Percentiles rank a stretch among this genome's conserved stretches.
Evolutionary conservation across 306 rosid species (phyloP).

Genomic region (Pyrus bretschneideri): DNA sequence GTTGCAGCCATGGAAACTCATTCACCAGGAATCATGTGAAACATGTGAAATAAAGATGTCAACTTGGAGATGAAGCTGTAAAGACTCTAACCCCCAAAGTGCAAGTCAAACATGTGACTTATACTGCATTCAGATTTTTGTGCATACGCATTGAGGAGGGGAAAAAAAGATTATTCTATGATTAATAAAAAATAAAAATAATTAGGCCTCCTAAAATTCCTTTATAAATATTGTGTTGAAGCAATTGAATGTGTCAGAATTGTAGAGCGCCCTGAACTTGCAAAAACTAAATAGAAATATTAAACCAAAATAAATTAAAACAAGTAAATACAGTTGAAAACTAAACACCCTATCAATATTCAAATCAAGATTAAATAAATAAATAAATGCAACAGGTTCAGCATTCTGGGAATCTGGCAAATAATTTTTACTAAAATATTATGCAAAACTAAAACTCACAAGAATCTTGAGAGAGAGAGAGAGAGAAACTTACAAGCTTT

Average conservation of each 20-base stretch:
- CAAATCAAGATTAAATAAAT: neutral
- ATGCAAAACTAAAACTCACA: neutral
- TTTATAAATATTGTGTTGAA: neutral
- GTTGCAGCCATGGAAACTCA: constrained; percentile 1
- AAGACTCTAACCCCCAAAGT: constrained; percentile 25
- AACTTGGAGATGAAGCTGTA: constrained; percentile 35
- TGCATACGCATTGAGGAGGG: neutral
- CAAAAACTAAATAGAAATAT: neutral
- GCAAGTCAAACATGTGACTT: constrained; percentile 20
- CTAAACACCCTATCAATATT: neutral
- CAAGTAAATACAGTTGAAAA: constrained; percentile 6
- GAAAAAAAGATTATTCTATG: neutral
- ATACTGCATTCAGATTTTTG: constrained; percentile 1
- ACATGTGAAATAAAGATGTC: constrained; percentile 3
- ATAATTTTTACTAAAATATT: neutral
- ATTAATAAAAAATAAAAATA: neutral
- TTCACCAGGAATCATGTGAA: constrained; percentile 40
- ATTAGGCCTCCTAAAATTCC: neutral
- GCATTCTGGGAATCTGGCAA: neutral
- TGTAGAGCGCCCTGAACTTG: constrained; percentile 5
- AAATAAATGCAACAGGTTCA: neutral
- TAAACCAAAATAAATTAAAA: neutral
- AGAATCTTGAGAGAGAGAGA: neutral
- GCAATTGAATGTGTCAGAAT: constrained; percentile 10
- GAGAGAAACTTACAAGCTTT: constrained; percentile 27